Percentiles rank a stretch among this genome's conserved stretches.
phyloP scores from a whole-genome alignment of 2,329 filamentous ascomycete species.

The Geoglossum cookeanum region DNA sequence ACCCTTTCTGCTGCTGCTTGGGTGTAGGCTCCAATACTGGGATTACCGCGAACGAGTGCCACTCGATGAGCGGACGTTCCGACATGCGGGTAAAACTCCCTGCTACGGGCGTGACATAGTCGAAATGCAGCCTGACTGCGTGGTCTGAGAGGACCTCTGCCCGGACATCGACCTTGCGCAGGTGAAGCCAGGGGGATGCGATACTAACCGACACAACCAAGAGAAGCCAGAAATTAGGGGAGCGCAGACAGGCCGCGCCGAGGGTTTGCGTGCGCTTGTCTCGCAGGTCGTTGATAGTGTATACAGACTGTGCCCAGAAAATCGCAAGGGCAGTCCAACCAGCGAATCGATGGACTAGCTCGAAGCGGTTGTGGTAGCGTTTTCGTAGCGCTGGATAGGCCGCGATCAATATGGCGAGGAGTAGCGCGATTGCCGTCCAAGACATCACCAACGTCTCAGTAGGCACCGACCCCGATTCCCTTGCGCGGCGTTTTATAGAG shows the following conservation, averaged over 20 bases:
- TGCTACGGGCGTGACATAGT: conserved; percentile 37
- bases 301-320: conserved; percentile 44
- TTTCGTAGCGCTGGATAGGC: conserved; percentile 45
- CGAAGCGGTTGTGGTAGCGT: conserved; percentile 48
- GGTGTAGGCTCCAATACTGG: conserved; percentile 29
- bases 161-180: conserved; percentile 47
- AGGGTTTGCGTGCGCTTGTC: conserved; percentile 14
- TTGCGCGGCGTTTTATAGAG: not conserved
- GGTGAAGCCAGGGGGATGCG: conserved; percentile 51
- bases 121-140: conserved; percentile 51
- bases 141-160: conserved; percentile 51
- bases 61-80: conserved; percentile 44
- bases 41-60: conserved; percentile 61
- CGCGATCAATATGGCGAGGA: conserved; percentile 39
- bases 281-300: conserved; percentile 30
- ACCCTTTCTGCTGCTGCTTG: conserved; percentile 34
- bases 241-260: conserved; percentile 9
- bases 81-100: conserved; percentile 41
- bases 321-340: conserved; percentile 49
- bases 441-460: conserved; percentile 25
- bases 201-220: conserved; percentile 43
- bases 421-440: conserved; percentile 37
- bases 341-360: conserved; percentile 50
- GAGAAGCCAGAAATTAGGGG: conserved; percentile 49
- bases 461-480: not conserved